A percentile compares a stretch with the other conserved stretches of the same genome.
phyloP scores from a whole-genome alignment of 148 eudicot genomes.

The Beta vulgaris region DNA sequence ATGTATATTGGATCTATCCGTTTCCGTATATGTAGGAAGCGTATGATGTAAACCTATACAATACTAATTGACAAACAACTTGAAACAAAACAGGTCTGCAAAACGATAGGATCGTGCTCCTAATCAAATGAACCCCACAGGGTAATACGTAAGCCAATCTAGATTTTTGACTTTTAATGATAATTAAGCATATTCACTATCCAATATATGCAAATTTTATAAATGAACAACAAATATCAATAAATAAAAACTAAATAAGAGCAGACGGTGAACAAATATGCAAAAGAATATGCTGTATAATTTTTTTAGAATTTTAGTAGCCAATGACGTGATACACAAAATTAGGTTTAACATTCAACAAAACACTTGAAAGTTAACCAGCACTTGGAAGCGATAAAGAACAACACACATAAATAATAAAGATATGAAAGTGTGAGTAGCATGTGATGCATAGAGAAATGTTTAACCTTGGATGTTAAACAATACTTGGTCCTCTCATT shows the following conservation, averaged over 20 bases:
- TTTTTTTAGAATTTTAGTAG: too few species aligned
- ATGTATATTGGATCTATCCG: slow-evolving; percentile 2
- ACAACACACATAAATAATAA: not conserved
- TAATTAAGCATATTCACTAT: not conserved
- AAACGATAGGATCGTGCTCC: not conserved
- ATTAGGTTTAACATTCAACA: not conserved
- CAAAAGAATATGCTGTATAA: slow-evolving; percentile 1
- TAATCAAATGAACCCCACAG: not conserved
- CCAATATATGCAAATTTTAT: not conserved
- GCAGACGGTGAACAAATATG: not conserved
- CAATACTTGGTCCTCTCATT: slow-evolving; percentile 98
- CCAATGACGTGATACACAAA: not conserved
- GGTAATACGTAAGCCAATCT: not conserved
- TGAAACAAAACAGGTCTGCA: not conserved
- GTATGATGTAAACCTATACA: not conserved
- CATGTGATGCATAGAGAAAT: not conserved
- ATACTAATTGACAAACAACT: slow-evolving; percentile 11
- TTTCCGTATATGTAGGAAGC: slow-evolving; percentile 18
- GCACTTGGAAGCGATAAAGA: not conserved
- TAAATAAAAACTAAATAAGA: too few species aligned
- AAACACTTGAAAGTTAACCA: slow-evolving; percentile 5
- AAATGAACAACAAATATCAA: too few species aligned
- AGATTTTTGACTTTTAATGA: not conserved
- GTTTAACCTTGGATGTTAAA: slow-evolving; percentile 82
- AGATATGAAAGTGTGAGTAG: not conserved